Evolutionary conservation across 2,329 filamentous ascomycete species (phyloP), one percentile per base, ranked within the genome.

Genomic region (Davidsoniella australis): DNA sequence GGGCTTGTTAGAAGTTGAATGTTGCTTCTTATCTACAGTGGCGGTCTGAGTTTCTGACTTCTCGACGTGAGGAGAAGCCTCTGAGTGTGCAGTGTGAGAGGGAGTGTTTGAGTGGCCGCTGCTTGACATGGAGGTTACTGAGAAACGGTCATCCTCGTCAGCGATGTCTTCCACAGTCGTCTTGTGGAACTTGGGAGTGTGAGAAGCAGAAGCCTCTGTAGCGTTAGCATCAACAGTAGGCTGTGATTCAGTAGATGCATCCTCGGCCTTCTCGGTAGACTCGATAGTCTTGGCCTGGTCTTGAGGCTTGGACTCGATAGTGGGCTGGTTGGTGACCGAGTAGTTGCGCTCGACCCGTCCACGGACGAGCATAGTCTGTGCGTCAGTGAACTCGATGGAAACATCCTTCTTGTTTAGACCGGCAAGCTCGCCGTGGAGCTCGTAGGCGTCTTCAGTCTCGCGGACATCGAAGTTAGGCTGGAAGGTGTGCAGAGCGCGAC

Each of bases 381-480:
- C 69, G 60, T 89, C 83, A 52, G 76, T 79, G 70, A 88, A 89
- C 60, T 89, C 83, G 60, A 89, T 82, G 60, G 73, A 68, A 59
- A 91, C 68, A 59, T 87, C 70, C 57, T 84, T 77, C 66, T 85
- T 82, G 54, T 75, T 73, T 57, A 87, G 69, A 49, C 85, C 85
- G 0, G 84, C 80, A 5, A 89, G 75, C 64, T 89, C 84, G 58
- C 84, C 85, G 58, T 88, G 77, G 16, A 89, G 78, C 64, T 89
- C 80, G 60, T 86, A 89, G 54, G 68, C 62, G 4, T 75, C 65
- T 54, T 73, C 72, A 10, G 73, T 75, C 67, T 91, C 85, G 61
- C 75, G 79, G 54, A 88, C 71, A 58, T 89, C 84, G 60, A 89
- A 89, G 64, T 78, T 82, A 48, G 84, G 85, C 51, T 75, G 73